Conservation (phyloP, 176 grass and related monocot species). For the Saccharum officinarum region DNA sequence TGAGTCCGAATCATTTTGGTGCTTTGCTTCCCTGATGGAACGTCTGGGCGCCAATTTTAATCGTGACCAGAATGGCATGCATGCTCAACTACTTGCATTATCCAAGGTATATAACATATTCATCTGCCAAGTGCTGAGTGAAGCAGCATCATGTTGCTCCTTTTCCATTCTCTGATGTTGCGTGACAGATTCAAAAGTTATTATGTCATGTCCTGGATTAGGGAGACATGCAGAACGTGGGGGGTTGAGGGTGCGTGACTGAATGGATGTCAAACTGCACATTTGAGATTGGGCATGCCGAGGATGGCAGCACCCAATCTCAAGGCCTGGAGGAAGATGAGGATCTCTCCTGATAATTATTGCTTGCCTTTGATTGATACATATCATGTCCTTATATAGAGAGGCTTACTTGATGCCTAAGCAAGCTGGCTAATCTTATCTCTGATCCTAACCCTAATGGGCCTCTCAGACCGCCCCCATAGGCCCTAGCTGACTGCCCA, state of each 20-base stretch:
- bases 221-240: not conserved
- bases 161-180: conserved; percentile 5
- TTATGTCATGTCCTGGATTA: not conserved
- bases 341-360: not conserved
- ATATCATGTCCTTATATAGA: not conserved
- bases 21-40: conserved; percentile 94
- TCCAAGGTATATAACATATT: conserved; percentile 67
- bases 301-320: not conserved
- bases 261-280: not conserved
- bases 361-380: not conserved
- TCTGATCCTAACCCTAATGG: no score
- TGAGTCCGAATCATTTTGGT: conserved; percentile 95
- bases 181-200: not conserved
- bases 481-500: no score
- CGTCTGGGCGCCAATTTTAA: conserved; percentile 95
- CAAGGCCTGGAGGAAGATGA: not conserved
- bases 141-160: not conserved
- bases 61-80: conserved; percentile 98
- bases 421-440: no score
- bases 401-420: no score
- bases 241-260: not conserved
- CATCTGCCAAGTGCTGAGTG: not conserved
- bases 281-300: not conserved
- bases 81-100: conserved; percentile 92
- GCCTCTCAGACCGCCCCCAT: not conserved